Percentiles rank a stretch among this genome's conserved stretches.
These are phyloP conservation scores for Nannizziopsis barbatae DNA, from an alignment of 2,329 filamentous ascomycete species.

Conservation along the genomic window DNA sequence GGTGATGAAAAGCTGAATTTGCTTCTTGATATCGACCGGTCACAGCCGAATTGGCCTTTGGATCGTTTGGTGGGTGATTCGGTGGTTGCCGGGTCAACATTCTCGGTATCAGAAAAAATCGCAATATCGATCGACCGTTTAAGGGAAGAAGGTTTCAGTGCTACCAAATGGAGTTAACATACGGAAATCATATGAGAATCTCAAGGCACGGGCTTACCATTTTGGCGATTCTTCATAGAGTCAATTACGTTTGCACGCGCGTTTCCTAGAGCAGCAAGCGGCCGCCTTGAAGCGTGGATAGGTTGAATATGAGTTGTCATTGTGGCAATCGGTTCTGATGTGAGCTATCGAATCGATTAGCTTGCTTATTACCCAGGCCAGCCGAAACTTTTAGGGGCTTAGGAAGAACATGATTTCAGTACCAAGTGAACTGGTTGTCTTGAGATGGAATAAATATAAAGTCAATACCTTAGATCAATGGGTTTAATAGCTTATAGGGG, in stretches of 20 bases:
- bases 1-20: conserved; percentile 34
- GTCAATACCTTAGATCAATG: no score
- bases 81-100: conserved; percentile 45
- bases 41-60: conserved; percentile 17
- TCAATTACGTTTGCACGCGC: conserved; percentile 23
- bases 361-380: no score
- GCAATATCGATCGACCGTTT: conserved; percentile 39
- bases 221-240: conserved; percentile 31
- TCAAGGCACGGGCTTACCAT: conserved; percentile 19
- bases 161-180: conserved; percentile 8
- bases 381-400: no score
- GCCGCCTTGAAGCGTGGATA: conserved; percentile 21
- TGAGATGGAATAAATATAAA: no score
- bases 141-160: conserved; percentile 26
- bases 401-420: no score
- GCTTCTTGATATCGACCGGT: conserved; percentile 22
- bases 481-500: no score
- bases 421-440: no score
- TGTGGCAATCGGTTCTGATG: not conserved
- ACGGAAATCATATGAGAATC: not conserved
- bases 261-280: conserved; percentile 25
- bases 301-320: conserved; percentile 23
- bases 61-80: conserved; percentile 41
- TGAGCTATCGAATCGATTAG: not conserved
- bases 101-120: conserved; percentile 45